Percentiles rank a stretch among this genome's conserved stretches.
phyloP scores from a whole-genome alignment of 768 basidiomycete species.

The Nevesoporus exiguus region DNA sequence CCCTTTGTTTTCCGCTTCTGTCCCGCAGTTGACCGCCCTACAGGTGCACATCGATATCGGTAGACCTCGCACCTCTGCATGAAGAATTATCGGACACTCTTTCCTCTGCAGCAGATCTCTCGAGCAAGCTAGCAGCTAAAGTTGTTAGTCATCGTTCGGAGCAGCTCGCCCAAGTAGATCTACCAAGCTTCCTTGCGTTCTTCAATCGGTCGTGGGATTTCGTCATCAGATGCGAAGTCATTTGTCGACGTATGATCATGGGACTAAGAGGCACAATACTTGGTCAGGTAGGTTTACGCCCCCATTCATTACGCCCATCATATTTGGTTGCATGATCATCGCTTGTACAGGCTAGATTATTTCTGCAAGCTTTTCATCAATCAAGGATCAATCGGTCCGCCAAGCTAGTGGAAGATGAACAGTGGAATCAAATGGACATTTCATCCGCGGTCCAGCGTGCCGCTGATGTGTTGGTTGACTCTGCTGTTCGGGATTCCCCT shows the following conservation, averaged over 20 bases:
- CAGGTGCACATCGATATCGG: conserved; percentile 39
- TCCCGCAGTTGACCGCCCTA: not conserved
- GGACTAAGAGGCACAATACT: conserved; percentile 84
- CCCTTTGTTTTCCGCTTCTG: not conserved
- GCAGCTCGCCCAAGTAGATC: conserved; percentile 67
- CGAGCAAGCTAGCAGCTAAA: conserved; percentile 78
- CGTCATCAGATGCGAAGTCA: conserved; percentile 80
- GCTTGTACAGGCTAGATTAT: conserved; percentile 68
- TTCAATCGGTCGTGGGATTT: conserved; percentile 90
- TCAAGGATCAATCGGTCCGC: conserved; percentile 74
- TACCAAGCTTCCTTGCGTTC: conserved; percentile 73
- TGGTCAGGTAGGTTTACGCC: conserved; percentile 55
- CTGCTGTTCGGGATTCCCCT: conserved; percentile 77
- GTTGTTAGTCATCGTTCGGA: conserved; percentile 75
- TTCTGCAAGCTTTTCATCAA: conserved; percentile 85
- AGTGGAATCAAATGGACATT: conserved; percentile 81
- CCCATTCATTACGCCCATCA: not conserved
- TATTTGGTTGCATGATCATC: conserved; percentile 1
- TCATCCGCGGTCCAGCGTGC: conserved; percentile 60
- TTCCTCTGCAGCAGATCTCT: conserved; percentile 77
- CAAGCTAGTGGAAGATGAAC: conserved; percentile 92
- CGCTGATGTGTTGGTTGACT: conserved; percentile 71
- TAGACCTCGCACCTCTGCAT: conserved; percentile 45
- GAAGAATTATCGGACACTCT: conserved; percentile 77
- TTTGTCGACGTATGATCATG: conserved; percentile 90